Evolutionary conservation across 2,329 filamentous ascomycete genomes (phyloP), one percentile per base, ranked within the genome.

Genomic region (Chrysoporthe austroafricana): DNA sequence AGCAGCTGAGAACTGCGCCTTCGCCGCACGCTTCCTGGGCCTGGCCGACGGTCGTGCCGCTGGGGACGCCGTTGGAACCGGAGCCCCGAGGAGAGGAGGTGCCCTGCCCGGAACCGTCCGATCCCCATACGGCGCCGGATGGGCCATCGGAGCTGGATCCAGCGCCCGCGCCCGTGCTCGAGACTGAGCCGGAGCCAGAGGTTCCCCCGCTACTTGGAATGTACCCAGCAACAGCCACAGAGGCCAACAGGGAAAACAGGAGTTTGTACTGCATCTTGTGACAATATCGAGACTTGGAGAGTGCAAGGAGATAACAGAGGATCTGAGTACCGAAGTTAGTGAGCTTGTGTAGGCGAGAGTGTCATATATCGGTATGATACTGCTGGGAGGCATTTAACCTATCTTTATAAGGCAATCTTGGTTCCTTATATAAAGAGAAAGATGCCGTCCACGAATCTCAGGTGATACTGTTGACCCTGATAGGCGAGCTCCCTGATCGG

Each of bases 201-300:
- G n/a, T 52, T 6, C 26, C 18, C 11, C 13, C 32, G 44, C 32
- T 34, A 14, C 18, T 8, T 18, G 60, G 60, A 52, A 62, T 62
- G 8, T 32, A 34, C 13, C 60, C 60, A 18, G 60, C 60, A 16
- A 62, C 32, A 32, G 60, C 60, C 60, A 26, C 39, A n/a, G 60
- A 32, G 43, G 44, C 44, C 14, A 62, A 52, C 2, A 62, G 26
- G 44, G 60, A 26, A 26, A 39, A 34, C 7, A 52, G 16, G 13
- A 50, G 13, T 14, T 42, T 62, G 26, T 50, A 52, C 60, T 62
- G 60, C 60, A 62, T 62, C 32, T 39, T 48, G 42, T 26, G 16
- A 44, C 36, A 26, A 34, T 14, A 34, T 39, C 11, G 26, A 39
- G 8, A 3, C 44, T 62, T 26, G 26, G 32, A 9, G 32, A n/a